Conservation (phyloP, 202 grass and related monocot species). For the Zoysia matrella region DNA sequence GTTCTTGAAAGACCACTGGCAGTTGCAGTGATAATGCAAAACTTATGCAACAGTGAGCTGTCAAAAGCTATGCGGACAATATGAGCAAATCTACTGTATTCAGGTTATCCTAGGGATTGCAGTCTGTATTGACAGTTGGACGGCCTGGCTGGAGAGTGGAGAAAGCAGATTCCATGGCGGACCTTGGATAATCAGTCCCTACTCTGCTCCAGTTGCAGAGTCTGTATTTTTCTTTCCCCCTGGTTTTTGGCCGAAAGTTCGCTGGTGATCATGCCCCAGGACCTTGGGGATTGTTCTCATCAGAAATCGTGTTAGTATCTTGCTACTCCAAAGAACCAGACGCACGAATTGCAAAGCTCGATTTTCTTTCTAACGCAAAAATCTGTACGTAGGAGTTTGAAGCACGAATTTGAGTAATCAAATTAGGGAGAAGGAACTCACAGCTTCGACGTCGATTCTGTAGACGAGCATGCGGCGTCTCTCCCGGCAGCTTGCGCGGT, state of each 20-base stretch:
- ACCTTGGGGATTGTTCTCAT: no score
- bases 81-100: neutral
- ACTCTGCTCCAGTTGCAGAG: no score
- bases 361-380: neutral
- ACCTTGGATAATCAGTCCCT: neutral
- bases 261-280: neutral
- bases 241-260: constrained; percentile 25
- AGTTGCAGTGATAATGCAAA: neutral
- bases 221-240: no score
- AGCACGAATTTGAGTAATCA: neutral
- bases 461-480: no score
- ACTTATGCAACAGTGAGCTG: neutral
- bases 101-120: neutral
- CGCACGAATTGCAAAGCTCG: neutral
- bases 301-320: no score
- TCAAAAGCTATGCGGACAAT: neutral
- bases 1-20: neutral
- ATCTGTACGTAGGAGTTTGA: neutral
- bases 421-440: neutral
- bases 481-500: no score
- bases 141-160: constrained; percentile 7
- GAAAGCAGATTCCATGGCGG: constrained; percentile 43
- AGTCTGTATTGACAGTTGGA: constrained; percentile 10
- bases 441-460: neutral
- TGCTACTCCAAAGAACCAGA: no score